Base-by-base conservation (phyloP, 352 stramenopile genomes). In the Globisporangium iwayamae region DNA sequence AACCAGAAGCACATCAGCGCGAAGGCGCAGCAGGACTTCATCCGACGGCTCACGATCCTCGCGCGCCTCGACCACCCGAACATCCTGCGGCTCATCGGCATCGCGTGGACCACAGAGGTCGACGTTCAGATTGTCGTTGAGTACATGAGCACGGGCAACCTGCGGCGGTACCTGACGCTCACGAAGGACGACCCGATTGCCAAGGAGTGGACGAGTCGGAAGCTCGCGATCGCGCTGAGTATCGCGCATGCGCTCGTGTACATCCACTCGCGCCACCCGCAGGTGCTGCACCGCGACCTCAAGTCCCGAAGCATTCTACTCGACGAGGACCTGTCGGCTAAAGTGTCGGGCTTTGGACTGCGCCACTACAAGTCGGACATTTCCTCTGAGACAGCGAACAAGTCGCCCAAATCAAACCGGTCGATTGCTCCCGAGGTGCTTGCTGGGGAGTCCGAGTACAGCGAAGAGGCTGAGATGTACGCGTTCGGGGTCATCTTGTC, bases 51-150 rank as follows among this genome's bases (percentile, higher is more conserved):
- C 53, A 76, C 77, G 39, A 79, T 91, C 53, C 68, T 93, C 22
- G 78, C 69, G 2, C 70, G 71, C 0, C 55, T 95, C 16, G 71
- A 75, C 11, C 87, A 96, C 46, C 79, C 83, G 7, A 91, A 91
- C 58, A 92, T 96, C 22, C 67, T 96, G 16, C 69, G 80, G 20
- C 89, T 96, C 46, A 67, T 93, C n/a, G 89, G 89, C 7, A 81
- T 91, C 3, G 81, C 82, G 22, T 94, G 84, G 83, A 76, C 74
- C 0, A 74, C 51, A 43, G 56, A 83, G 41, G 51, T 68, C 16
- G 74, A 94, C 52, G 46, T 92, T 2, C 76, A 85, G 39, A 78
- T 91, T 65, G 72, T 92, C 14, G 43, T 91, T 22, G 86, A 94
- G 60, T 92, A 84, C 62, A 87, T 93, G 79, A 78, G 72, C 43